Conservation (phyloP, 176 grass and related monocot genomes). For the Bromus sterilis region DNA sequence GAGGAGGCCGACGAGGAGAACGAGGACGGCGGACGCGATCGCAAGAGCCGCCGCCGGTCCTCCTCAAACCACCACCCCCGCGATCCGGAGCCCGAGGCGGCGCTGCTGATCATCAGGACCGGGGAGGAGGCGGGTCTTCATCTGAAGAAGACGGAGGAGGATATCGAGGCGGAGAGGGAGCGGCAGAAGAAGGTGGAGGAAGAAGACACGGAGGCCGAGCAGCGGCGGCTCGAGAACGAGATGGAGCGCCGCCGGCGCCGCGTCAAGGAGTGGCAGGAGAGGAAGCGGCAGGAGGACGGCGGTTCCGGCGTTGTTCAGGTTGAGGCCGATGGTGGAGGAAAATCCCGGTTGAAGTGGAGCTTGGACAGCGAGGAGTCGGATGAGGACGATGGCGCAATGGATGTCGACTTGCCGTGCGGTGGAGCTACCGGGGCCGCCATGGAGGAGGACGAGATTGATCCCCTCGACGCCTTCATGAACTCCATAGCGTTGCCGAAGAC, state of each 20-base stretch:
- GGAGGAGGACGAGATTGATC: slow-evolving; percentile 84
- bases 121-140: slow-evolving; percentile 21
- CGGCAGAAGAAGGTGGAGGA: slow-evolving; percentile 32
- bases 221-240: slow-evolving; percentile 81
- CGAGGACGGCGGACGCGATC: slow-evolving; percentile 31
- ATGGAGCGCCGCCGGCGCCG: slow-evolving; percentile 80
- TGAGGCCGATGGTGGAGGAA: slow-evolving; percentile 8
- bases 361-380: slow-evolving; percentile 92
- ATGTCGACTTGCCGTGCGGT: slow-evolving; percentile 38
- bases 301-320: background rate
- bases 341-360: slow-evolving; percentile 78
- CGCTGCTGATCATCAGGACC: too few species aligned
- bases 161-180: slow-evolving; percentile 29
- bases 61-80: slow-evolving; percentile 24
- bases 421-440: slow-evolving; percentile 23
- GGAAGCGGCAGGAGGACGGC: slow-evolving; percentile 47
- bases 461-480: slow-evolving; percentile 91
- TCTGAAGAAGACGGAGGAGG: slow-evolving; percentile 44
- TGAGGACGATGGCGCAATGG: slow-evolving; percentile 38
- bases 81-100: background rate
- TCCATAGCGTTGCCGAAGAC: slow-evolving; percentile 72
- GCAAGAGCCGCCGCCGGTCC: slow-evolving; percentile 57
- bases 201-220: slow-evolving; percentile 74
- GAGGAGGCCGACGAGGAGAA: slow-evolving; percentile 42
- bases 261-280: slow-evolving; percentile 95